Conservation (phyloP, 2,329 filamentous ascomycete genomes). For the Xylariaceae sp. region DNA sequence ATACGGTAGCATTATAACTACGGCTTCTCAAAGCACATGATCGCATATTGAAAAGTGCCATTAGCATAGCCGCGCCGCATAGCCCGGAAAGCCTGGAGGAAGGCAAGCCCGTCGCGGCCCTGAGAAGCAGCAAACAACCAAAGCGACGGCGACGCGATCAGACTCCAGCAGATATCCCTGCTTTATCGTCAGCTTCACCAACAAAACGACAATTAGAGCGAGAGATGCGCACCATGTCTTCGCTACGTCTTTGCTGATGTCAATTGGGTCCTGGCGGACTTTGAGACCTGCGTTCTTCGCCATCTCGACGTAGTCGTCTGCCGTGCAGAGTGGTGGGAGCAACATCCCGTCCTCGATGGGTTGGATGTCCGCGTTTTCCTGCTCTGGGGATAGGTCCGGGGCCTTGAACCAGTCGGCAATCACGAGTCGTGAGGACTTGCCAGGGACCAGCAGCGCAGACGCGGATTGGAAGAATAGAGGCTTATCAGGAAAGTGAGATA, state of each 20-base stretch:
- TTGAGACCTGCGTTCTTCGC: slow-evolving; percentile 47
- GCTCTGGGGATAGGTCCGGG: slow-evolving; percentile 40
- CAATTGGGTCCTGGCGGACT: slow-evolving; percentile 45
- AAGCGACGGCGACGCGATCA: slow-evolving; percentile 56
- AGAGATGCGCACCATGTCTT: slow-evolving; percentile 51
- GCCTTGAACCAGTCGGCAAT: slow-evolving; percentile 61
- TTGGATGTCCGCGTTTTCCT: slow-evolving; percentile 49
- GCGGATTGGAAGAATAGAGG: slow-evolving; percentile 54
- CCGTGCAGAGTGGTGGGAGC: slow-evolving; percentile 52
- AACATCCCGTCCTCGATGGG: slow-evolving; percentile 61
- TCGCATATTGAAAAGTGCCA: slow-evolving; percentile 54
- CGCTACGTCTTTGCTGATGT: slow-evolving; percentile 55
- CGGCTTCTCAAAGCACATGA: slow-evolving; percentile 53
- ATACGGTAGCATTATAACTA: slow-evolving; percentile 8
- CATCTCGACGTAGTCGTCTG: slow-evolving; percentile 48
- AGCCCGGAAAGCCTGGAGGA: slow-evolving; percentile 57
- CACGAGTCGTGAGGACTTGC: slow-evolving; percentile 49
- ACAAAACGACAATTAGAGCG: neutral
- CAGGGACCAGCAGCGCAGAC: slow-evolving; percentile 42
- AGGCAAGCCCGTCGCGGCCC: slow-evolving; percentile 56
- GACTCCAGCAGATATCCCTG: slow-evolving; percentile 60
- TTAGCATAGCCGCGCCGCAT: slow-evolving; percentile 58
- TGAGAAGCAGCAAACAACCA: slow-evolving; percentile 60
- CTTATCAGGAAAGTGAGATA: slow-evolving; percentile 59
- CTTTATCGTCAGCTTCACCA: neutral